Conservation (phyloP, 2,329 filamentous ascomycete genomes). For the Ophiocordyceps unilateralis region DNA sequence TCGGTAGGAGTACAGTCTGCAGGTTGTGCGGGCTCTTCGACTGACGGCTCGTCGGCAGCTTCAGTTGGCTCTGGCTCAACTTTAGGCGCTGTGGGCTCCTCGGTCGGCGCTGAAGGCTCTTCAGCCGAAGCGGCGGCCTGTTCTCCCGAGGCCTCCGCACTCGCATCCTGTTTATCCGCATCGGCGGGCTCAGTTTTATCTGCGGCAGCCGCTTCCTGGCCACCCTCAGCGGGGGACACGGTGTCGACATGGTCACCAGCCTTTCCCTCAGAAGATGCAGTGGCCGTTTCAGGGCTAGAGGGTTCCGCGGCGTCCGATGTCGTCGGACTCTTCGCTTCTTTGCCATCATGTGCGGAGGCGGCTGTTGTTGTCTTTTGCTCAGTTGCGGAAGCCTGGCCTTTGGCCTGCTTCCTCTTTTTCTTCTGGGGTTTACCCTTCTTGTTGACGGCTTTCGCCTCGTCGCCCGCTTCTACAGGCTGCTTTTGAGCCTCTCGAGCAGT, state of each 20-base stretch:
- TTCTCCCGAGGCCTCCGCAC: neutral
- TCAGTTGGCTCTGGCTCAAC: neutral
- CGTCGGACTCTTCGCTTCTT: neutral
- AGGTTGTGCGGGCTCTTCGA: neutral
- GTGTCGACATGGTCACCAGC: neutral
- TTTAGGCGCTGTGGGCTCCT: neutral
- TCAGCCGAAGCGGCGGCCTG: neutral
- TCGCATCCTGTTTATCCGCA: neutral
- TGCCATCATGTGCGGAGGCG: neutral
- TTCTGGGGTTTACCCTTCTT: conserved; percentile 10
- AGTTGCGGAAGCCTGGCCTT: neutral
- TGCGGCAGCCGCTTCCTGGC: neutral
- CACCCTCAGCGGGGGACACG: neutral
- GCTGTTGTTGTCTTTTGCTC: neutral
- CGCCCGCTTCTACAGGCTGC: conserved; percentile 4
- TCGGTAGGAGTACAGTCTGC: neutral
- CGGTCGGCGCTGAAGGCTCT: neutral
- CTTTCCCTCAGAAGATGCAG: neutral
- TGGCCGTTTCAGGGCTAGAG: neutral
- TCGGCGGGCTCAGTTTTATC: neutral
- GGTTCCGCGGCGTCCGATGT: neutral
- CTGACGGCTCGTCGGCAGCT: neutral
- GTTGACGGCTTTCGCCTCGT: conserved; percentile 4
- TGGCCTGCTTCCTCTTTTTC: conserved; percentile 8
- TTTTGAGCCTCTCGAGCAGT: conserved; percentile 5